Conservation (phyloP, 495 filamentous ascomycete species). For the Astrocystis sublimbata region DNA sequence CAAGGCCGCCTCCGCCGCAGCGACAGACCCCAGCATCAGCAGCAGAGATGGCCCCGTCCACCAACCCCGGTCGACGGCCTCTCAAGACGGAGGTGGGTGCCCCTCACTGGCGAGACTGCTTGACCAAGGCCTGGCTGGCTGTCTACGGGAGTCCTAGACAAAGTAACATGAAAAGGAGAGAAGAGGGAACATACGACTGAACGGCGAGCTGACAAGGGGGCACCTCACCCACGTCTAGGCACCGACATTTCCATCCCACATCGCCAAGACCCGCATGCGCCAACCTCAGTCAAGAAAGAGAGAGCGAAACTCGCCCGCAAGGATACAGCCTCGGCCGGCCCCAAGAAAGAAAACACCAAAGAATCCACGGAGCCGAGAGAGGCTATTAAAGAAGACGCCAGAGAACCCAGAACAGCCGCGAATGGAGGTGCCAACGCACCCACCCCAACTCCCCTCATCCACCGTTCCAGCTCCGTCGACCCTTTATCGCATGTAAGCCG, state of each 20-base stretch:
- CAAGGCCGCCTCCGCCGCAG: not conserved
- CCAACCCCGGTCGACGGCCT: not conserved
- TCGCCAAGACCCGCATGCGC: constrained; percentile 1
- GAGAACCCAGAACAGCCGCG: constrained; percentile 9
- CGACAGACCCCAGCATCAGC: not conserved
- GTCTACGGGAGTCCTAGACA: too few species aligned
- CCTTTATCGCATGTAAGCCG: constrained; percentile 49
- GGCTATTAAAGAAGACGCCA: constrained; percentile 13
- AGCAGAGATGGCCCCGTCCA: not conserved
- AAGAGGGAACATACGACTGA: not conserved
- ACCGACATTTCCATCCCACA: constrained; percentile 23
- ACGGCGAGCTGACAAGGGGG: constrained; percentile 10
- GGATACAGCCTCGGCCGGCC: constrained; percentile 26
- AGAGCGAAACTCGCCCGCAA: constrained; percentile 27
- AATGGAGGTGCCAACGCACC: constrained; percentile 22
- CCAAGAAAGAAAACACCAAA: constrained; percentile 31
- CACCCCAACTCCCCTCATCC: constrained; percentile 22
- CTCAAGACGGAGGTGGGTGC: constrained; percentile 16
- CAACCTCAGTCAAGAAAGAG: constrained; percentile 24
- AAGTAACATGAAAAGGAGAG: not conserved
- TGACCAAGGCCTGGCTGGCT: too few species aligned
- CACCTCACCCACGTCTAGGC: constrained; percentile 19
- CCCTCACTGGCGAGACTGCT: not conserved
- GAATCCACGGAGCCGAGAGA: constrained; percentile 9
- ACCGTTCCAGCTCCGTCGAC: constrained; percentile 39